Evolutionary conservation across 805 yeast genomes (phyloP).

Genomic region (Zygosaccharomyces siamensis): DNA sequence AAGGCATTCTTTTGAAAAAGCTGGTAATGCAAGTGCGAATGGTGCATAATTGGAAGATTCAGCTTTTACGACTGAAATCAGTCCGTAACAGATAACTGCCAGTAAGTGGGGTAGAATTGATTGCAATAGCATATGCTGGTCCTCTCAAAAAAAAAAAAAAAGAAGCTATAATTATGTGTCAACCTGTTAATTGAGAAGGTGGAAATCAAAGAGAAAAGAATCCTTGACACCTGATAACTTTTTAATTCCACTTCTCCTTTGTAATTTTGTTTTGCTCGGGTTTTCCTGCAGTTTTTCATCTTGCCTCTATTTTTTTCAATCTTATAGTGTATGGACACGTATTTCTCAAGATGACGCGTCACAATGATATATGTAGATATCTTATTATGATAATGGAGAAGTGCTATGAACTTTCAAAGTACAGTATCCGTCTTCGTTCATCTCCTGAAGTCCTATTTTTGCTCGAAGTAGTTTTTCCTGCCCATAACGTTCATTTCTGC

Average conservation of each 20-base stretch:
- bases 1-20: slow-evolving; percentile 43
- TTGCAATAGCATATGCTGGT: neutral
- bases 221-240: neutral
- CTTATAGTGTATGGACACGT: neutral
- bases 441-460: neutral
- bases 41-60: slow-evolving; percentile 33
- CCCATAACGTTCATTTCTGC: slow-evolving; percentile 51
- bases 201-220: neutral
- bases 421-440: neutral
- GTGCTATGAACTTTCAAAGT: neutral
- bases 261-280: neutral
- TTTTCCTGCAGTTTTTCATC: neutral
- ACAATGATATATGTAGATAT: neutral
- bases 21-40: slow-evolving; percentile 35
- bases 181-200: neutral
- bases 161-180: neutral
- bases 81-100: neutral
- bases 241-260: neutral
- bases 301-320: neutral
- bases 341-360: neutral
- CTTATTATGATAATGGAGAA: neutral
- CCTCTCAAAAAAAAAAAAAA: neutral
- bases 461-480: neutral
- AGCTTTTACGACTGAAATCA: slow-evolving; percentile 16
- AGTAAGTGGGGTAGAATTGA: neutral